Evolutionary conservation across 345 rosid species (phyloP).

Genomic region (Citrus trifoliata): DNA sequence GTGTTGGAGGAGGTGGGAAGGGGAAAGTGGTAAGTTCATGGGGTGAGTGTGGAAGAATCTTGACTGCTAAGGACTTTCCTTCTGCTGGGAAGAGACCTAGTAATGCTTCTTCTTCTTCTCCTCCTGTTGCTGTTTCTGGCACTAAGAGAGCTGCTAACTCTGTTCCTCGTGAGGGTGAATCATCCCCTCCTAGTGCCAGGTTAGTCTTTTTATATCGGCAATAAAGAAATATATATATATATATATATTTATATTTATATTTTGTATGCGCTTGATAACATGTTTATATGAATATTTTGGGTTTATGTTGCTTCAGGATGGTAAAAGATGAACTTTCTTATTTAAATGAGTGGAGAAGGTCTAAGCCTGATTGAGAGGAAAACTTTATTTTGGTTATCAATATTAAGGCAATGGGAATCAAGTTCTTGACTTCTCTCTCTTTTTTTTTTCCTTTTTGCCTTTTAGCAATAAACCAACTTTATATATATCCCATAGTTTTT

Average conservation of each 20-base stretch:
- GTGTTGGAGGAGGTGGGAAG: constrained; percentile 38
- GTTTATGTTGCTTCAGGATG: too few species aligned
- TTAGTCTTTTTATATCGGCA: constrained; percentile 5
- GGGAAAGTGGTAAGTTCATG: constrained; percentile 38
- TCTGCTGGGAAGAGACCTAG: constrained; percentile 28
- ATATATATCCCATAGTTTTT: background rate
- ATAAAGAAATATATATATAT: background rate
- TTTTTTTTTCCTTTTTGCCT: too few species aligned
- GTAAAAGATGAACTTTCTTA: background rate
- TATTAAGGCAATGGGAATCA: background rate
- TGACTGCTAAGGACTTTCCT: constrained; percentile 77
- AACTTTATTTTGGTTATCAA: background rate
- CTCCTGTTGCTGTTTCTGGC: constrained; percentile 41
- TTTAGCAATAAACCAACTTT: background rate
- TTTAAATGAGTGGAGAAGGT: background rate
- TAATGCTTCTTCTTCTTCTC: constrained; percentile 19
- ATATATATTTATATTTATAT: background rate
- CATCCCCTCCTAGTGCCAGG: constrained; percentile 71
- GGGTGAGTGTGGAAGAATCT: constrained; percentile 77
- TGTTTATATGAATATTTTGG: background rate
- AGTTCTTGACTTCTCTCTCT: background rate
- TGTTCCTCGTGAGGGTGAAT: constrained; percentile 54
- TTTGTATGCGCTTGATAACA: background rate
- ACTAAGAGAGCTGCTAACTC: constrained; percentile 73
- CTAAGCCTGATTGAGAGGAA: background rate